Evolutionary conservation across 306 rosid genomes (phyloP).

Genomic region (Cicer cuneatum): DNA sequence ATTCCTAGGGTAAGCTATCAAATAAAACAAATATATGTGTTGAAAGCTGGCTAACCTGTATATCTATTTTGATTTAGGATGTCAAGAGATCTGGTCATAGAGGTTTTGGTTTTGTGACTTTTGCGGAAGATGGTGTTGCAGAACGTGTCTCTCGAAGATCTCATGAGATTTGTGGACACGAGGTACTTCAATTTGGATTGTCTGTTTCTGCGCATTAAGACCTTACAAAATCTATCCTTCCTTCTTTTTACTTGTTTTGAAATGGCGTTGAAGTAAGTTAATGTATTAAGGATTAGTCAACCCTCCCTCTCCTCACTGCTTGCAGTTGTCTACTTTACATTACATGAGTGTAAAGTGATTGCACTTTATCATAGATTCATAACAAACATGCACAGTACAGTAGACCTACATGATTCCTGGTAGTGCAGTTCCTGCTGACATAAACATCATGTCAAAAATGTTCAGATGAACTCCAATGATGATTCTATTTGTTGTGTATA

Average conservation of each 20-base stretch:
- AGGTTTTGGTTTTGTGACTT: conserved; percentile 97
- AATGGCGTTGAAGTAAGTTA: neutral
- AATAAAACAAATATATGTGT: conserved; percentile 1
- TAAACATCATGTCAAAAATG: neutral
- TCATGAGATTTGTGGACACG: conserved; percentile 90
- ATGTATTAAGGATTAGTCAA: neutral
- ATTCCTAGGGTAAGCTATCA: conserved; percentile 76
- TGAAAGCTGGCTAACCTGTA: conserved; percentile 32
- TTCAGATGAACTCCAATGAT: conserved; percentile 7
- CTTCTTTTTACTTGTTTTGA: neutral
- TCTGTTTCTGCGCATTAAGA: neutral
- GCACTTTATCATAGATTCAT: conserved; percentile 10
- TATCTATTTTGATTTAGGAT: conserved; percentile 59
- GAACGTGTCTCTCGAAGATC: conserved; percentile 90
- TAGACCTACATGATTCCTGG: conserved; percentile 14
- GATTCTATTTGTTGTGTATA: conserved; percentile 11
- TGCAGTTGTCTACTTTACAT: neutral
- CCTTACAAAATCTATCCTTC: neutral
- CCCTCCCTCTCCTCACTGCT: conserved; percentile 1
- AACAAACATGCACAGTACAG: conserved; percentile 16
- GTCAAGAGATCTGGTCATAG: conserved; percentile 90
- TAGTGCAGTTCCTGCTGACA: conserved; percentile 7
- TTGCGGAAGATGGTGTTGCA: conserved; percentile 93
- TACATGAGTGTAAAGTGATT: conserved; percentile 9
- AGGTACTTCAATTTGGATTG: conserved; percentile 58